Evolutionary conservation across 192 early-diverging fungal species (phyloP).

Genomic region (Linnemannia schmuckeri): DNA sequence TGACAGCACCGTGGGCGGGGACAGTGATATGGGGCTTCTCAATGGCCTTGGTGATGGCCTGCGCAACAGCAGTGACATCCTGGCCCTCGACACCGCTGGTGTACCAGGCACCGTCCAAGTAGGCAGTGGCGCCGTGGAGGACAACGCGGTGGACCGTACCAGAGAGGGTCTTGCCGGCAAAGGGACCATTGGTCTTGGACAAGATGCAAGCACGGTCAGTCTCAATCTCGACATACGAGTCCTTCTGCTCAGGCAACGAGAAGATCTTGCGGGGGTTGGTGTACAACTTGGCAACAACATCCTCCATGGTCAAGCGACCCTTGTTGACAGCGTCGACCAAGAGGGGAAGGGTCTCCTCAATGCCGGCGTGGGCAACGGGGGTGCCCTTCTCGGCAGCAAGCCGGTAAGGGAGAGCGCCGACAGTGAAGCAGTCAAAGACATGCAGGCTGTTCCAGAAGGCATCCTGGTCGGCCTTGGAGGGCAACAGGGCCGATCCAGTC

Average conservation of each 20-base stretch:
- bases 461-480: conserved; percentile 72
- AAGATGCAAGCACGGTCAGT: conserved; percentile 77
- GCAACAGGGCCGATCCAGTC: conserved; percentile 58
- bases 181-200: conserved; percentile 62
- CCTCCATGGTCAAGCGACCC: conserved; percentile 81
- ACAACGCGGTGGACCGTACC: conserved; percentile 94
- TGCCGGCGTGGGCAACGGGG: conserved; percentile 61
- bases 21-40: conserved; percentile 18
- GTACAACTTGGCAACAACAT: conserved; percentile 82
- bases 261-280: conserved; percentile 93
- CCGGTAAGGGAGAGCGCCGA: conserved; percentile 78
- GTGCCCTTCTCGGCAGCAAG: conserved; percentile 69
- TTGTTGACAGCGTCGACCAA: conserved; percentile 87
- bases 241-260: conserved; percentile 90
- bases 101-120: conserved; percentile 82
- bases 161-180: conserved; percentile 69
- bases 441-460: conserved; percentile 86
- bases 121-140: conserved; percentile 85
- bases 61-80: conserved; percentile 60
- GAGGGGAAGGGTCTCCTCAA: conserved; percentile 80
- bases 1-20: conserved; percentile 12
- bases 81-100: conserved; percentile 59
- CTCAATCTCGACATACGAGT: conserved; percentile 96
- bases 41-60: conserved; percentile 50
- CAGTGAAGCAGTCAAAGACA: conserved; percentile 92